phyloP scores from a whole-genome alignment of 148 eudicot genomes.

The Cornus kousa region DNA sequence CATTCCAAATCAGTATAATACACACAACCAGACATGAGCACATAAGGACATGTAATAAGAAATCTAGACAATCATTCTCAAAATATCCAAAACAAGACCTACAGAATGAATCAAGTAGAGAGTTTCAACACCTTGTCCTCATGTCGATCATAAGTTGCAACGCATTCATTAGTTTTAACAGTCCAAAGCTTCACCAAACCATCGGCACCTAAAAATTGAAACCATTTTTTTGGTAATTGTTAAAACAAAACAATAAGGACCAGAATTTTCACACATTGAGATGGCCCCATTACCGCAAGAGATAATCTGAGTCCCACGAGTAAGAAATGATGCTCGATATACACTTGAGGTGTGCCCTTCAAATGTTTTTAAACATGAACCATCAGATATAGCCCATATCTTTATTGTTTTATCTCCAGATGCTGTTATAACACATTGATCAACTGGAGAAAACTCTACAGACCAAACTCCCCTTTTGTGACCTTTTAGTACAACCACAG shows the following conservation, averaged over 20 bases:
- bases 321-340: slow-evolving; percentile 72
- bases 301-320: slow-evolving; percentile 87
- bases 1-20: background rate
- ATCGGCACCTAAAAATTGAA: slow-evolving; percentile 70
- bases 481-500: slow-evolving; percentile 67
- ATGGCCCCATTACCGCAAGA: slow-evolving; percentile 65
- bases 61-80: background rate
- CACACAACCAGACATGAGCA: background rate
- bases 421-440: slow-evolving; percentile 86
- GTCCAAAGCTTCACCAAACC: slow-evolving; percentile 95
- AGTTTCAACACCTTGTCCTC: slow-evolving; percentile 69
- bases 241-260: background rate
- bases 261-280: background rate
- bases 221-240: background rate
- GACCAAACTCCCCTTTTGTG: slow-evolving; percentile 96
- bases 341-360: slow-evolving; percentile 97
- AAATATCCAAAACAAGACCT: background rate
- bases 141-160: slow-evolving; percentile 92
- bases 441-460: slow-evolving; percentile 97
- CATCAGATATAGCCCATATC: slow-evolving; percentile 90
- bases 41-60: background rate
- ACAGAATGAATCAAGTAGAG: background rate
- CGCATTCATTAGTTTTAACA: slow-evolving; percentile 75
- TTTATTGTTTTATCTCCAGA: slow-evolving; percentile 95
- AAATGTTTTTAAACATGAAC: slow-evolving; percentile 90